A percentile compares a stretch with the other conserved stretches of the same genome.
These are phyloP conservation scores for Quercus agrifolia DNA, from an alignment of 306 rosid genomes.

Conservation along the genomic window DNA sequence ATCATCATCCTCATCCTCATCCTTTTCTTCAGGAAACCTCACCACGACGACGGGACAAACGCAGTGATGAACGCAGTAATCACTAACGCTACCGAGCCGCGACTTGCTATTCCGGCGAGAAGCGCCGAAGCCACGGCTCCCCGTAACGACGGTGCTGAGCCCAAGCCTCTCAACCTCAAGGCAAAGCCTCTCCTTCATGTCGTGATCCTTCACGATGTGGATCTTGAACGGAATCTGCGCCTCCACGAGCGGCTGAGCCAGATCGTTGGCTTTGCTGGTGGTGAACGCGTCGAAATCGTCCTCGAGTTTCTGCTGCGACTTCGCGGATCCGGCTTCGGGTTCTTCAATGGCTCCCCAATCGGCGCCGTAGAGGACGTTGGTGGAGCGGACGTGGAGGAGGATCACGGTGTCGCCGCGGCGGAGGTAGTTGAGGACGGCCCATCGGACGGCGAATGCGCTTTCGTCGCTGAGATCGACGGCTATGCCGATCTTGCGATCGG, in stretches of 20 bases:
- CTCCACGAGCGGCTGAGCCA: constrained; percentile 70
- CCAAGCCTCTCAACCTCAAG: constrained; percentile 90
- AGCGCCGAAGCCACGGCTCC: constrained; percentile 88
- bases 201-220: constrained; percentile 92
- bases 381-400: constrained; percentile 5
- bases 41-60: constrained; percentile 92
- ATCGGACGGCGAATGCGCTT: constrained; percentile 3
- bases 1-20: neutral
- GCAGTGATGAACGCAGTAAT: constrained; percentile 87
- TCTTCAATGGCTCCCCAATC: constrained; percentile 13
- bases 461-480: constrained; percentile 11
- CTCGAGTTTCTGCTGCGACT: constrained; percentile 56
- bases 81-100: constrained; percentile 83
- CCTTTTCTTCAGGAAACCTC: constrained; percentile 39
- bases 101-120: constrained; percentile 41
- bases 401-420: constrained; percentile 5
- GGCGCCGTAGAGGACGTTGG: constrained; percentile 12
- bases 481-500: constrained; percentile 2
- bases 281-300: constrained; percentile 78
- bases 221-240: constrained; percentile 71
- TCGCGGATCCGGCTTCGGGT: constrained; percentile 21
- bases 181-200: constrained; percentile 90
- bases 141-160: constrained; percentile 88
- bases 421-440: constrained; percentile 4
- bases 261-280: constrained; percentile 55